Evolutionary conservation across 768 basidiomycete species (phyloP).

Genomic region (Kwoniella shandongensis): DNA sequence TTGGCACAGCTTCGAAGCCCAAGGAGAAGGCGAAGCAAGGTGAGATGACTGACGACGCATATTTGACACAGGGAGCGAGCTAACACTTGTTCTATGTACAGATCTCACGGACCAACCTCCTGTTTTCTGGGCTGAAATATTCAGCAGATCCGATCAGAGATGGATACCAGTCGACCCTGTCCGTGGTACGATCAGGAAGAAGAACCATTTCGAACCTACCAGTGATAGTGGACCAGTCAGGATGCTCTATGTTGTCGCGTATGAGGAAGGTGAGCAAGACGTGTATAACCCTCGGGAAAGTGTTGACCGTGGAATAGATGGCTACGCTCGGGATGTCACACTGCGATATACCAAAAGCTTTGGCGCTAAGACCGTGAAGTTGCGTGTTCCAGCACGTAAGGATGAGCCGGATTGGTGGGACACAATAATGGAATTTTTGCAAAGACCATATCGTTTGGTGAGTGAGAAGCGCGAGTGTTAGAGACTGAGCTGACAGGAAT

Average conservation of each 20-base stretch:
- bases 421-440: conserved; percentile 63
- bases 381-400: conserved; percentile 56
- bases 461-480: conserved; percentile 32
- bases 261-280: conserved; percentile 67
- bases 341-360: conserved; percentile 80
- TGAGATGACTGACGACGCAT: conserved; percentile 33
- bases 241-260: conserved; percentile 87
- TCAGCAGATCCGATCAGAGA: conserved; percentile 81
- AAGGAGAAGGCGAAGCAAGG: conserved; percentile 40
- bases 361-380: conserved; percentile 63
- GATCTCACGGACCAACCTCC: conserved; percentile 62
- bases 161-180: conserved; percentile 95
- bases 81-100: conserved; percentile 2
- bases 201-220: conserved; percentile 74
- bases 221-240: conserved; percentile 66
- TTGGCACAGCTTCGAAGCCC: conserved; percentile 30
- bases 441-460: conserved; percentile 79
- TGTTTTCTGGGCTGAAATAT: conserved; percentile 96
- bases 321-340: conserved; percentile 86
- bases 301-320: conserved; percentile 59
- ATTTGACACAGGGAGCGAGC: conserved; percentile 5
- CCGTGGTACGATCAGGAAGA: conserved; percentile 74
- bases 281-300: not conserved
- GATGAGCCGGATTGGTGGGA: conserved; percentile 85
- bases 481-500: not conserved